Conservation (phyloP, 2,329 filamentous ascomycete genomes). For the Fusarium mundagurra region DNA sequence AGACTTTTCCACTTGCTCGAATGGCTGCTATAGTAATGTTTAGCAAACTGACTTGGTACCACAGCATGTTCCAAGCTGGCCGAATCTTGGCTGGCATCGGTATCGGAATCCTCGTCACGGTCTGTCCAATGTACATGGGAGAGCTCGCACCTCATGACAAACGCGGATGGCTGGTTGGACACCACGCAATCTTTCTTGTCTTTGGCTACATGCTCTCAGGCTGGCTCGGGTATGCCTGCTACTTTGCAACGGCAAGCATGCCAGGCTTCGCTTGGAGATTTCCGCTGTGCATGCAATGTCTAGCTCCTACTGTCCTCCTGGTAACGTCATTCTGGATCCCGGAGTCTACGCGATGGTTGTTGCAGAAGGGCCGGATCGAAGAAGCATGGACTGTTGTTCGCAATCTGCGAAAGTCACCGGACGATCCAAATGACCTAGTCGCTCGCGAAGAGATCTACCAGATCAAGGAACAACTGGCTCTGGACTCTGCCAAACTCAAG, state of each 20-base stretch:
- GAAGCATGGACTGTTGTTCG: slow-evolving; percentile 56
- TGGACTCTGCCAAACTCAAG: slow-evolving; percentile 54
- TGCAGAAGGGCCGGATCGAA: slow-evolving; percentile 55
- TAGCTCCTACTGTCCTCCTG: slow-evolving; percentile 50
- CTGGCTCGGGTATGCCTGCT: slow-evolving; percentile 50
- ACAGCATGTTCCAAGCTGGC: slow-evolving; percentile 51
- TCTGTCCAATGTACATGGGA: slow-evolving; percentile 49
- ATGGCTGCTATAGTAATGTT: accelerated
- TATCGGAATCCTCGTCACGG: slow-evolving; percentile 49
- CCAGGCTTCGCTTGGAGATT: slow-evolving; percentile 53
- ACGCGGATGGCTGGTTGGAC: slow-evolving; percentile 60
- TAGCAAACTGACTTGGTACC: neutral
- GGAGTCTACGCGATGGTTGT: slow-evolving; percentile 58
- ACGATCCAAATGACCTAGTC: slow-evolving; percentile 51
- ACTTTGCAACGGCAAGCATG: slow-evolving; percentile 36
- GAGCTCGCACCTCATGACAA: slow-evolving; percentile 50
- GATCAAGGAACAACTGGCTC: slow-evolving; percentile 54
- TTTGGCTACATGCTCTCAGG: slow-evolving; percentile 56
- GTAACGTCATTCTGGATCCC: slow-evolving; percentile 50
- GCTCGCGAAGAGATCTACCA: slow-evolving; percentile 59
- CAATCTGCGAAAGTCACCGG: slow-evolving; percentile 42
- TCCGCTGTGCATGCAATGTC: slow-evolving; percentile 53
- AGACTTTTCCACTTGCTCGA: neutral
- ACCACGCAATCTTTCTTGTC: slow-evolving; percentile 57
- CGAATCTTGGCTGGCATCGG: slow-evolving; percentile 56